These are phyloP conservation scores for Chalaropsis ovoidea DNA, from an alignment of 2,329 filamentous ascomycete genomes.

Conservation along the genomic window DNA sequence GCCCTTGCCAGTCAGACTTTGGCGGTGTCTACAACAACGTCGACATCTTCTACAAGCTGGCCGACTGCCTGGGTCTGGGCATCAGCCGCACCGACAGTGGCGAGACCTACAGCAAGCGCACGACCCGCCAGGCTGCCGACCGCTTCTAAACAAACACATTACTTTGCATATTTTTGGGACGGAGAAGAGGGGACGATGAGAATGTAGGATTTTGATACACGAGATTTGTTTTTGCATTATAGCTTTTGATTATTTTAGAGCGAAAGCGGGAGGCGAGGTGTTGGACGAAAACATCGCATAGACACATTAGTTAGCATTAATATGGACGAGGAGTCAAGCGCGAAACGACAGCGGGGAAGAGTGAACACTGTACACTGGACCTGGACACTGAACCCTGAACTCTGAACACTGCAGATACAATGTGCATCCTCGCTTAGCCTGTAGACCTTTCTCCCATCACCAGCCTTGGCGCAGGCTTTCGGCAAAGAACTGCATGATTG, in stretches of 20 bases:
- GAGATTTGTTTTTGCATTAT: background rate
- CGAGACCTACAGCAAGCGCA: constrained; percentile 11
- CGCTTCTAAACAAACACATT: constrained; percentile 20
- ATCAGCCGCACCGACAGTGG: constrained; percentile 25
- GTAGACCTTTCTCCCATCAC: too few relatives aligned
- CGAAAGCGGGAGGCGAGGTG: background rate
- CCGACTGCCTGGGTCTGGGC: constrained; percentile 52
- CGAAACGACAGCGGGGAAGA: too few relatives aligned
- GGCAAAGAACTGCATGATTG: constrained; percentile 77
- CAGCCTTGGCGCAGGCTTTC: constrained; percentile 41
- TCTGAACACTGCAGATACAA: too few relatives aligned
- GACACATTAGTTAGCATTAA: constrained; percentile 2
- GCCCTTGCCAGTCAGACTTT: constrained; percentile 69
- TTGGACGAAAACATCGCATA: background rate
- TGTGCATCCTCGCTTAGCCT: too few relatives aligned
- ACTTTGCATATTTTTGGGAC: background rate
- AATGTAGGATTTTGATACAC: background rate
- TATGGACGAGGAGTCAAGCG: background rate
- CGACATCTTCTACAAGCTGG: constrained; percentile 66
- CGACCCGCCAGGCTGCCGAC: constrained; percentile 21
- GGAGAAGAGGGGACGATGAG: background rate
- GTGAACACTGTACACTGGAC: too few relatives aligned
- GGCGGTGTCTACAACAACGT: constrained; percentile 60
- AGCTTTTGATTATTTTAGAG: background rate
- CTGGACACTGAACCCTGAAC: too few relatives aligned